Conservation (phyloP, 1,139 yeast genomes). For the Entelexis paramagnoliae region DNA sequence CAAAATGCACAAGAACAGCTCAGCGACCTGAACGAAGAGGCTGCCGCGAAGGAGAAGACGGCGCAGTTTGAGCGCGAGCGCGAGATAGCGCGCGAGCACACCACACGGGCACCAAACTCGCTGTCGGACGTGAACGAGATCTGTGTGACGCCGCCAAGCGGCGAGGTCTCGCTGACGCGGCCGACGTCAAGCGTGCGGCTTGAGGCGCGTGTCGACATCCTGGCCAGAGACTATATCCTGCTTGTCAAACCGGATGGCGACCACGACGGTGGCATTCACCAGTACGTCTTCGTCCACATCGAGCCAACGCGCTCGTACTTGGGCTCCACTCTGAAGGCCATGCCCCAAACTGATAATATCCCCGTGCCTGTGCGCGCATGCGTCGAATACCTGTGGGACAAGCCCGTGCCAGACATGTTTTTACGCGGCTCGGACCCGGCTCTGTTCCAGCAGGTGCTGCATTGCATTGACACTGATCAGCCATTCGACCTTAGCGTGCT, state of each 20-base stretch:
- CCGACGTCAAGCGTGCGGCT: constrained; percentile 9
- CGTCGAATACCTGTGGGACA: constrained; percentile 32
- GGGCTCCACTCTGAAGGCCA: constrained; percentile 7
- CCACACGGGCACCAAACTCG: not conserved
- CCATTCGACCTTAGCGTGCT: constrained; percentile 31
- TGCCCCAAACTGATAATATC: constrained; percentile 12
- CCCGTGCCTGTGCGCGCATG: constrained; percentile 25
- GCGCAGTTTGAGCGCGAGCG: constrained; percentile 4
- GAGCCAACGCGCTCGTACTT: constrained; percentile 16
- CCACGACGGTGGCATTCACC: constrained; percentile 12
- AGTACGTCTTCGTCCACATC: constrained; percentile 16
- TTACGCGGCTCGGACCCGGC: constrained; percentile 25
- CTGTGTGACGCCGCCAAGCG: constrained; percentile 12
- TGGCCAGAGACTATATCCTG: constrained; percentile 19
- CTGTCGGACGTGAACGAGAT: not conserved
- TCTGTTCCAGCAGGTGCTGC: constrained; percentile 28
- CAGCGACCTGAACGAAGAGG: not conserved
- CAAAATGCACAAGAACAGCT: constrained; percentile 12
- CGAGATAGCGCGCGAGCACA: not conserved
- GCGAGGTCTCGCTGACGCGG: constrained; percentile 9
- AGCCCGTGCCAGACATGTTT: constrained; percentile 23
- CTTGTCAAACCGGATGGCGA: constrained; percentile 9
- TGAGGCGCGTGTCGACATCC: constrained; percentile 11
- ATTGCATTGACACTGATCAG: constrained; percentile 32
- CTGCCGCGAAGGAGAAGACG: not conserved